Percentiles rank a stretch among this genome's conserved stretches.
phyloP scores from a whole-genome alignment of 192 early-diverging fungal species.

The Pilaira anomala region DNA sequence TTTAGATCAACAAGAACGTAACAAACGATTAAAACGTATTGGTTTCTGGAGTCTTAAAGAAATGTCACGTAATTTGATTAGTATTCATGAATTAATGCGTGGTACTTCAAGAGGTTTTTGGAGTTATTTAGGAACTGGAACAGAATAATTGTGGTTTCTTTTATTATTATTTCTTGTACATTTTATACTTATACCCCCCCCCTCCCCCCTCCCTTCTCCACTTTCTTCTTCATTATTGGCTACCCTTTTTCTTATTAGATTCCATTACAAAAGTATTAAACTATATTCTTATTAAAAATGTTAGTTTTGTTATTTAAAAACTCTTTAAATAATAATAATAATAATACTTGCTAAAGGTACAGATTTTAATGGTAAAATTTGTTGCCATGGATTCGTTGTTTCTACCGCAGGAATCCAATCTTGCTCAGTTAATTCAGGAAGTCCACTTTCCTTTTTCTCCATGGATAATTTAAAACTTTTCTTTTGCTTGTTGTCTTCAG shows the following conservation, averaged over 20 bases:
- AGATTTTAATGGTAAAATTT: background rate
- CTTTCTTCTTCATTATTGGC: background rate
- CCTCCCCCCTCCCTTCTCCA: background rate
- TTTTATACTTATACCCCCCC: background rate
- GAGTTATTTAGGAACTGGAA: slow-evolving; percentile 28
- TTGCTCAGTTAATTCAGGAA: background rate
- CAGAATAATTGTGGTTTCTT: background rate
- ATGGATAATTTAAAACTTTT: background rate
- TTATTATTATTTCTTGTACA: too few species aligned
- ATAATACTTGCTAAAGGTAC: background rate
- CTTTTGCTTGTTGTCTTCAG: background rate
- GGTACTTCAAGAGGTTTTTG: slow-evolving; percentile 69
- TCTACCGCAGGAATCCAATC: background rate
- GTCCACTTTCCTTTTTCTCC: background rate
- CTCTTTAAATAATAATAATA: background rate
- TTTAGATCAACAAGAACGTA: slow-evolving; percentile 77
- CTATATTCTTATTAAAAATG: background rate
- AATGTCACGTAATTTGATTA: slow-evolving; percentile 66
- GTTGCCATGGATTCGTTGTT: background rate
- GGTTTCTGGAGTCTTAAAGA: slow-evolving; percentile 86
- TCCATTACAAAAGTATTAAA: slow-evolving; percentile 1
- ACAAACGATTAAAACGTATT: slow-evolving; percentile 77
- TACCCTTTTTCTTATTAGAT: background rate
- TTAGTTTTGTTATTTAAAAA: background rate
- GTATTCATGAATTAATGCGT: slow-evolving; percentile 68